These are phyloP conservation scores for Trichosporon sp. DNA, from an alignment of 1,284 basidiomycete genomes.

Conservation along the genomic window DNA sequence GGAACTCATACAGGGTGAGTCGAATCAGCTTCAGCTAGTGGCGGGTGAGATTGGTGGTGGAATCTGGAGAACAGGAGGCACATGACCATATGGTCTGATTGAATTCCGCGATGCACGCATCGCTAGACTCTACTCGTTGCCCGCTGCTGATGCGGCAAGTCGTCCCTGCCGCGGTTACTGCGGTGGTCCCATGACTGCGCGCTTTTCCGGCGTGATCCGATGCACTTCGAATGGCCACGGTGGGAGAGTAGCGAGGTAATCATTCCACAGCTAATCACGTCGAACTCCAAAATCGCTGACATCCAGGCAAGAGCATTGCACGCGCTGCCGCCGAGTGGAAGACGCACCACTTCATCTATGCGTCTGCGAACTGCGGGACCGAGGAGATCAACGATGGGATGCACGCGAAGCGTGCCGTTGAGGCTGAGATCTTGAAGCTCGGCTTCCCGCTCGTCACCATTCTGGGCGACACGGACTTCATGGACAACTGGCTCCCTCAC, in stretches of 20 bases:
- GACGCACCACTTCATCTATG: constrained; percentile 47
- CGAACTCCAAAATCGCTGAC: not conserved
- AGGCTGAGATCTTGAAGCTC: constrained; percentile 19
- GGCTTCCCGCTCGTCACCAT: constrained; percentile 9
- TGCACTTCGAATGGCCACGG: not conserved
- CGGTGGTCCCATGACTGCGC: not conserved
- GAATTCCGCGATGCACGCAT: not conserved
- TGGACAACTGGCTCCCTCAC: constrained; percentile 24
- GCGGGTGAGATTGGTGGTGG: not conserved
- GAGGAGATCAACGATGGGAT: constrained; percentile 16
- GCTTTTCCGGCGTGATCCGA: no score
- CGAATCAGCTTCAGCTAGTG: not conserved
- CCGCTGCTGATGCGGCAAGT: not conserved
- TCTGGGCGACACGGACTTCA: constrained; percentile 16
- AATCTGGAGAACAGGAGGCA: not conserved
- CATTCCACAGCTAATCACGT: not conserved
- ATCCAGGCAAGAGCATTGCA: not conserved
- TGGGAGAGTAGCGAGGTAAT: not conserved
- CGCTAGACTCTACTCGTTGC: not conserved
- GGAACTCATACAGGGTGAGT: constrained; percentile 27
- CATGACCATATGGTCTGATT: not conserved
- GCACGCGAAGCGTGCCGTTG: constrained; percentile 30
- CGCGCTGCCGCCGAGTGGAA: not conserved
- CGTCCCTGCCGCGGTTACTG: not conserved
- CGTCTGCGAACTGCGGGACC: constrained; percentile 13